Evolutionary conservation across 371 early-diverging fungal species (phyloP), one percentile per base, ranked within the genome.

Genomic region (Actinomortierella ambigua): DNA sequence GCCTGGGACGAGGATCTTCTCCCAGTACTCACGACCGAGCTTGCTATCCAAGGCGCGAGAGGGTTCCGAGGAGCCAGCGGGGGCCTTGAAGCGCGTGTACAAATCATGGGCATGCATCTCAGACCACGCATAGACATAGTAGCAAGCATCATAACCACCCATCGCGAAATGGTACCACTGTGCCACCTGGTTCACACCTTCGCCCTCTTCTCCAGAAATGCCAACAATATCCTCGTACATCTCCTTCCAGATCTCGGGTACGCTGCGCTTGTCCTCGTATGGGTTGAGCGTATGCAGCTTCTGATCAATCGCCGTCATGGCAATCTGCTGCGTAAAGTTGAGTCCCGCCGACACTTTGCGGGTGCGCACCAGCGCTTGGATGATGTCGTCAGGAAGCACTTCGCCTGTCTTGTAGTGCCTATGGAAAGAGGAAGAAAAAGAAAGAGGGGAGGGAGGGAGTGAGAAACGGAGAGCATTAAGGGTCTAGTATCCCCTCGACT

Each of bases 61-160:
- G 22, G 46, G 46, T 55, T 78, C 27, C 42, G 49, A 48, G 1
- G 50, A 26, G 26, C 49, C 26, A 2, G 41, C 8, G 17, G 29
- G n/a, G 7, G 51, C 24, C 13, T 50, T 56, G 57, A 79, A 79
- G 13, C 68, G 63, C 54, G 88, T 87, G 55, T 80, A 95, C 88
- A 96, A 91, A 62, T 95, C 96, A 27, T 91, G 89, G 1, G 92
- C 88, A 67, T 88, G 93, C 50, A 94, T 94, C 76, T 90, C 86
- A 14, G 88, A 85, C 90, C 92, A 95, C 70, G 93, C 77, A 61
- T 88, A 89, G 9, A 89, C 88, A 63, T 87, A 88, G 71, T 89
- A 86, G 13, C 89, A 87, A 15, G 90, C 87, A 69, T 93, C 92
- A 59, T 93, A 95, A 5, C 95, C 95, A 53, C 91, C 90, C 88